A percentile compares a stretch with the other conserved stretches of the same genome.
phyloP scores from a whole-genome alignment of 2,329 filamentous ascomycete genomes.

The Daldinia sp. region DNA sequence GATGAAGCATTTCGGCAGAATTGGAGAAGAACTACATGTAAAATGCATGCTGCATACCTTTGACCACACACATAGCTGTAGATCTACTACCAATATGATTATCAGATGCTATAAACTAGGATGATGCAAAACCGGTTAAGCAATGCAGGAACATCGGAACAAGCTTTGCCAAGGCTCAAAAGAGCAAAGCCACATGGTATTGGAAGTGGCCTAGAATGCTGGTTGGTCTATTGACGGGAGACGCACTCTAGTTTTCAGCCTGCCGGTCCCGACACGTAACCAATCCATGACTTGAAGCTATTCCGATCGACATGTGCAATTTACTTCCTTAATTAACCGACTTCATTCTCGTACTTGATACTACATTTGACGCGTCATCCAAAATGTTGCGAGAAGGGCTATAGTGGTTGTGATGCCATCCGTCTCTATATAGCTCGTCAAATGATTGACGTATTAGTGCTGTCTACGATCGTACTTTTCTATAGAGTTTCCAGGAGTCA shows the following conservation, averaged over 20 bases:
- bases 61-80: conserved; percentile 16
- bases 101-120: conserved; percentile 6
- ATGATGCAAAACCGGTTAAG: conserved; percentile 19
- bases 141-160: conserved; percentile 33
- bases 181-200: conserved; percentile 21
- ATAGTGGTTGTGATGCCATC: conserved; percentile 27
- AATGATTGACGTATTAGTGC: conserved; percentile 28
- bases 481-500: neutral
- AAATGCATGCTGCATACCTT: conserved; percentile 12
- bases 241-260: conserved; percentile 19
- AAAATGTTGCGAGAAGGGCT: conserved; percentile 6
- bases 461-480: conserved; percentile 6
- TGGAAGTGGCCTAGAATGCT: conserved; percentile 13
- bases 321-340: conserved; percentile 35
- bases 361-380: conserved; percentile 34
- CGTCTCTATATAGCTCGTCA: conserved; percentile 25
- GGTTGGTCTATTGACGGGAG: conserved; percentile 19
- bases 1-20: conserved; percentile 25
- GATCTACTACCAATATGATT: conserved; percentile 10
- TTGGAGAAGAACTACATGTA: conserved; percentile 13
- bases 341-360: conserved; percentile 19
- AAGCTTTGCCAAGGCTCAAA: conserved; percentile 39
- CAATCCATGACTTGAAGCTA: conserved; percentile 16
- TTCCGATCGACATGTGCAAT: conserved; percentile 37
- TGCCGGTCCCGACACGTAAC: conserved; percentile 16